Evolutionary conservation across 148 eudicot species (phyloP), one percentile per base, ranked within the genome.

Genomic region (Fagopyrum tataricum): DNA sequence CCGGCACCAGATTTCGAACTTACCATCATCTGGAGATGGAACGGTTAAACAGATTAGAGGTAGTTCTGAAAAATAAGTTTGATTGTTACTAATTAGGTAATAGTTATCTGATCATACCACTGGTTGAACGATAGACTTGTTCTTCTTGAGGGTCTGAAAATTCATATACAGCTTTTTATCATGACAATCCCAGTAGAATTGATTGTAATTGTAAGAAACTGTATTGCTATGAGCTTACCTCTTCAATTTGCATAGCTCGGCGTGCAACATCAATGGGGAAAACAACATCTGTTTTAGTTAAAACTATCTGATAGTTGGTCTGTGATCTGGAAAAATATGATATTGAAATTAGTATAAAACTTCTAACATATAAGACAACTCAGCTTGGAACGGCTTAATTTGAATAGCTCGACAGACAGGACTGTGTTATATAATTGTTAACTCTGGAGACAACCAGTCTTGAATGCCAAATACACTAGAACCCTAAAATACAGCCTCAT

Each of bases 161-260:
- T 78, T 74, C 20, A 79, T 55, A 79, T 55, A 80, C 41, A 41
- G 24, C 24, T n/a, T 31, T 67, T 68, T 52, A 61, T 37, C 69
- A 69, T 51, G 49, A 58, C 21, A 73, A 52, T 42, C 4, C 41
- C 66, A 68, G 7, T 43, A 61, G 52, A 40, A 31, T 17, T 71
- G 40, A 43, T 14, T 76, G 49, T 24, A 24, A 23, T 24, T 58
- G 37, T 75, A 70, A 73, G 14, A 17, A 58, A 62, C 9, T 1
- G 40, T 24, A 40, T 41, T 11, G 4, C 42, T 20, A 67, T 56
- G 48, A 23, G 71, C 44, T 77, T 71, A 85, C 98, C 92, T 94
- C 98, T 84, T 94, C 98, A 72, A 94, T 91, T 83, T 94, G 97
- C 97, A 88, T 94, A 67, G 97, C 97, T 70, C 96, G 87, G 31